These are phyloP conservation scores for Dendrobium huoshanense DNA, from an alignment of 106 monocot species.

Conservation along the genomic window DNA sequence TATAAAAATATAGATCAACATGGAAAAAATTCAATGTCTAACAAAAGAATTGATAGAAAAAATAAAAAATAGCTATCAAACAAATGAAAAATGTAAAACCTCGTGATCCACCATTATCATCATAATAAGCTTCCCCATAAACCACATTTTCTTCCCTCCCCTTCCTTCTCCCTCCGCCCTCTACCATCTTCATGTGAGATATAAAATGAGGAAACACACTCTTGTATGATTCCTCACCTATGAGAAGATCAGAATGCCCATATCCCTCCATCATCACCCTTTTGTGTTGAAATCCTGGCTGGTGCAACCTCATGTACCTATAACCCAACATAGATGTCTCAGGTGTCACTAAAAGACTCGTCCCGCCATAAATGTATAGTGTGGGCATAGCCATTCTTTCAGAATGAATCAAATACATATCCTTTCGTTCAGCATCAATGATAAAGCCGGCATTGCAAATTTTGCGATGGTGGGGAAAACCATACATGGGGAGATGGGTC, in stretches of 20 bases:
- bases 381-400: slow-evolving; percentile 30
- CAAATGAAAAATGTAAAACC: not conserved
- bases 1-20: not conserved
- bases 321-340: slow-evolving; percentile 25
- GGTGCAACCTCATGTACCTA: slow-evolving; percentile 27
- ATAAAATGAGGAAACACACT: slow-evolving; percentile 33
- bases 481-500: slow-evolving; percentile 25
- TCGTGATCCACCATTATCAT: not conserved
- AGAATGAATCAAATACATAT: slow-evolving; percentile 27
- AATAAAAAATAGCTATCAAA: slow-evolving; percentile 2
- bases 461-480: slow-evolving; percentile 25
- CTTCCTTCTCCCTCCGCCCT: slow-evolving; percentile 13
- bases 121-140: slow-evolving; percentile 17
- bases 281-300: slow-evolving; percentile 27
- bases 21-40: not conserved
- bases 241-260: slow-evolving; percentile 36
- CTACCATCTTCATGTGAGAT: slow-evolving; percentile 23
- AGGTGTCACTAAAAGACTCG: slow-evolving; percentile 21
- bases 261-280: slow-evolving; percentile 29
- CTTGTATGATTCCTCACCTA: slow-evolving; percentile 26
- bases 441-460: slow-evolving; percentile 25
- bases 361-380: slow-evolving; percentile 27
- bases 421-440: slow-evolving; percentile 17
- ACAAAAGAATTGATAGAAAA: not conserved
- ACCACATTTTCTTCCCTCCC: not conserved